Base-by-base conservation (phyloP, 768 basidiomycete genomes). In the Boletus eberwhitei region DNA sequence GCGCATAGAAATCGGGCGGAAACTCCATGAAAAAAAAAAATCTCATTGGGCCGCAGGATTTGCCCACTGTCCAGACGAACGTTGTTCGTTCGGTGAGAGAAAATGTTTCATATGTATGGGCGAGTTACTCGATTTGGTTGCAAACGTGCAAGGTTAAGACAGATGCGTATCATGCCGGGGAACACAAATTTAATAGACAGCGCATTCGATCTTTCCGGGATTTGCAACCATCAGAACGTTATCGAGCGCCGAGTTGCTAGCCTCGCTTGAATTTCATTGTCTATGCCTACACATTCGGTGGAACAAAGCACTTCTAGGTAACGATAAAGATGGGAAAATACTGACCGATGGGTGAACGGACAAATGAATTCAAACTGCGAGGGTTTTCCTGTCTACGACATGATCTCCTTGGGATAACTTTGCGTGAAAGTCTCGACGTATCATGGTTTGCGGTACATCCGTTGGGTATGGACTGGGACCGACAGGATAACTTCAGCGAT, bases 41-140 rank as follows among this genome's bases (percentile, higher is more conserved):
- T 57, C 14, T 37, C 42, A 68, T 61, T 63, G 55, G 65, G 19
- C n/a, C 53, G 47, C 9, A 49, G 22, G 12, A 21, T 24, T 48
- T 21, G 53, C 48, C 63, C 70, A 63, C 51, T 67, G 37, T 54
- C 8, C 14, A 49, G 36, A 66, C 70, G 68, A 70, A 70, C 71
- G 69, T 70, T 70, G 52, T 50, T 67, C 58, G 46, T 43, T 44
- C 19, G 13, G 16, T 34, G 2, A 19, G 37, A 19, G n/a, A 37
- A 37, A 32, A 16, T 29, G 26, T 44, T 26, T 21, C 12, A 55
- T 3, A 36, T 7, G 35, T 21, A 47, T 48, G 26, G 26, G 22
- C 19, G 36, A 17, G 40, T 64, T 67, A 56, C 68, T 50, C 48
- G 42, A 59, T 64, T 69, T 59, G 54, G 67, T 24, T 31, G 56